These are phyloP conservation scores for Nelumbo lutea DNA, from an alignment of 164 flowering plant species.

Conservation along the genomic window DNA sequence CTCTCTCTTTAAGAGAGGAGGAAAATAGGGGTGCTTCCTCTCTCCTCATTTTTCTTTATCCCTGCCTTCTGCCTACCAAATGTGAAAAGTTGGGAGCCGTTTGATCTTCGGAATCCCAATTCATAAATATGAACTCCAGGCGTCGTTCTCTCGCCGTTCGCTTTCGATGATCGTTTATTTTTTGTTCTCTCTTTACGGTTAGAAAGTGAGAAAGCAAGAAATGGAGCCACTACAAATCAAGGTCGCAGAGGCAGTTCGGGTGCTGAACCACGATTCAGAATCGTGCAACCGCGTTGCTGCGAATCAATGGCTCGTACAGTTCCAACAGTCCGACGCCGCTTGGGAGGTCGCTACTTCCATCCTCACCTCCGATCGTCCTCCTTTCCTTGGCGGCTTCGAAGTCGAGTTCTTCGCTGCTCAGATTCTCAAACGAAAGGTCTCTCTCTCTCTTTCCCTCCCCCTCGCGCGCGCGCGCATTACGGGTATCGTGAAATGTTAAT, in stretches of 20 bases:
- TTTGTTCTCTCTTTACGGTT: neutral
- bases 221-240: conserved; percentile 57
- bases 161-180: neutral
- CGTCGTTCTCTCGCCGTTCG: conserved; percentile 10
- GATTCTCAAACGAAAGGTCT: conserved; percentile 91
- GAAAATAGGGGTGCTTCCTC: neutral
- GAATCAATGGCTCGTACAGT: conserved; percentile 96
- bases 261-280: conserved; percentile 76
- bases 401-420: conserved; percentile 94
- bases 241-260: conserved; percentile 83
- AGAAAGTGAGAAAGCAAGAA: neutral
- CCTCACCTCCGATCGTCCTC: conserved; percentile 51
- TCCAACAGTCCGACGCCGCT: conserved; percentile 82
- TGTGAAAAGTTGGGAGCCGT: conserved; percentile 7
- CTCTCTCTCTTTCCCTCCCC: neutral
- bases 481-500: too few relatives aligned
- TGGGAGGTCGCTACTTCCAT: conserved; percentile 87
- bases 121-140: conserved; percentile 7
- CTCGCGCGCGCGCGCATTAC: neutral
- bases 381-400: conserved; percentile 43
- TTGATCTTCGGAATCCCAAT: conserved; percentile 6
- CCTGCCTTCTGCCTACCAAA: neutral
- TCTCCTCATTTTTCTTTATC: neutral
- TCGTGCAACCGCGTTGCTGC: conserved; percentile 93
- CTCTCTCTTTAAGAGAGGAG: too few relatives aligned